A percentile compares a stretch with the other conserved stretches of the same genome.
Evolutionary conservation across 768 basidiomycete species (phyloP).

Genomic region (Podaxis sp.): DNA sequence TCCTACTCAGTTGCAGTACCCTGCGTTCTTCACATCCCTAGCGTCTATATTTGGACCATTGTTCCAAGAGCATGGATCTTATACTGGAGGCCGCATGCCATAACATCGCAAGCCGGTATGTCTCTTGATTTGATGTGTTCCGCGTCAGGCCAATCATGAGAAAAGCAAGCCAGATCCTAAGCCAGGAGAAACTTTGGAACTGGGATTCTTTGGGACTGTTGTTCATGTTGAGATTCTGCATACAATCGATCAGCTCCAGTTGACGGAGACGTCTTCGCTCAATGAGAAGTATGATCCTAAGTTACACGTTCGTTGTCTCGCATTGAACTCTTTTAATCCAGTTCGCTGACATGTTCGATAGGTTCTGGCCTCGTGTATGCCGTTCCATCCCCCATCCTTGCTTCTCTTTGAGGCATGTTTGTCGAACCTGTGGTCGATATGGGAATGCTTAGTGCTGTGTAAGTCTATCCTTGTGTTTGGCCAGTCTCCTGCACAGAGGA

Average conservation of each 20-base stretch:
- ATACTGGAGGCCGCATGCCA: slow-evolving; percentile 88
- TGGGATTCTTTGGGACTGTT: slow-evolving; percentile 82
- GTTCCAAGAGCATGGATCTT: slow-evolving; percentile 64
- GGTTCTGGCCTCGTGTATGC: slow-evolving; percentile 67
- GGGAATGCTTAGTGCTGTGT: slow-evolving; percentile 91
- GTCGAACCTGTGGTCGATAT: slow-evolving; percentile 76
- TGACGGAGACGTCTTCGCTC: slow-evolving; percentile 52
- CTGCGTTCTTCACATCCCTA: slow-evolving; percentile 74
- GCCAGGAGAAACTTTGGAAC: slow-evolving; percentile 65
- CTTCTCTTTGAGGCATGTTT: slow-evolving; percentile 62
- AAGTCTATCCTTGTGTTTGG: slow-evolving; percentile 89
- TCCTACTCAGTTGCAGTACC: slow-evolving; percentile 75
- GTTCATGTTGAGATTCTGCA: slow-evolving; percentile 72
- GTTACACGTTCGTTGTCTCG: slow-evolving; percentile 1
- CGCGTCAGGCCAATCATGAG: slow-evolving; percentile 19
- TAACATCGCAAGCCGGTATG: slow-evolving; percentile 82
- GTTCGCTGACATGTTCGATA: slow-evolving; percentile 24
- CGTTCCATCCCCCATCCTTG: slow-evolving; percentile 56
- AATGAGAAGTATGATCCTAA: slow-evolving; percentile 44
- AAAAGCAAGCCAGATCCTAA: slow-evolving; percentile 78
- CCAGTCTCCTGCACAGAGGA: slow-evolving; percentile 74
- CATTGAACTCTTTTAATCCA: neutral
- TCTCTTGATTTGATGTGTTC: slow-evolving; percentile 12
- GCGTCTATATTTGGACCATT: slow-evolving; percentile 69
- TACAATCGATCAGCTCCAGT: slow-evolving; percentile 68